A percentile compares a stretch with the other conserved stretches of the same genome.
Evolutionary conservation across 345 rosid genomes (phyloP).

Genomic region (Syzygium aromaticum): DNA sequence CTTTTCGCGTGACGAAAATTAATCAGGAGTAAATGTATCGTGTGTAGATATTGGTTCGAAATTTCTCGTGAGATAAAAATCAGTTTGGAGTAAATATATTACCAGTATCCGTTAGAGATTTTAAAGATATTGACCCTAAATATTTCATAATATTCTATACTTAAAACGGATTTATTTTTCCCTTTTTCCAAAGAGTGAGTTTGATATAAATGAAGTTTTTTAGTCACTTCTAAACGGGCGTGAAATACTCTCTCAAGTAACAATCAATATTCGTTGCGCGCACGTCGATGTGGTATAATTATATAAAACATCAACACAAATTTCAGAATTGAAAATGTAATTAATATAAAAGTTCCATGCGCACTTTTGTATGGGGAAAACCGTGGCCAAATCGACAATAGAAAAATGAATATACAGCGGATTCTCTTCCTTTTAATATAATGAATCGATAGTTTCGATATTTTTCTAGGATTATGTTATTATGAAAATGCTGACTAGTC

Average conservation of each 20-base stretch:
- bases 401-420: neutral
- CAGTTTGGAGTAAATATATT: fast-evolving
- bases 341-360: neutral
- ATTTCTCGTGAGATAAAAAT: neutral
- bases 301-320: neutral
- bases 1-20: neutral
- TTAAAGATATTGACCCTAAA: neutral
- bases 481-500: neutral
- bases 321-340: neutral
- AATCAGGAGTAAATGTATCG: fast-evolving
- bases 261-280: neutral
- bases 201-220: neutral
- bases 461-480: neutral
- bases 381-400: neutral
- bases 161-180: neutral
- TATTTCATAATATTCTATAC: neutral
- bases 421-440: neutral
- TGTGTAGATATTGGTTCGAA: neutral
- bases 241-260: neutral
- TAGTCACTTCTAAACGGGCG: neutral
- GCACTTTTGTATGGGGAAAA: neutral
- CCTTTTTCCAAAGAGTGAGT: neutral
- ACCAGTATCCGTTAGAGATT: fast-evolving
- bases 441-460: neutral
- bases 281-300: neutral